These are phyloP conservation scores for Populus tomentosa DNA, from an alignment of 441 rosid genomes.

Conservation along the genomic window DNA sequence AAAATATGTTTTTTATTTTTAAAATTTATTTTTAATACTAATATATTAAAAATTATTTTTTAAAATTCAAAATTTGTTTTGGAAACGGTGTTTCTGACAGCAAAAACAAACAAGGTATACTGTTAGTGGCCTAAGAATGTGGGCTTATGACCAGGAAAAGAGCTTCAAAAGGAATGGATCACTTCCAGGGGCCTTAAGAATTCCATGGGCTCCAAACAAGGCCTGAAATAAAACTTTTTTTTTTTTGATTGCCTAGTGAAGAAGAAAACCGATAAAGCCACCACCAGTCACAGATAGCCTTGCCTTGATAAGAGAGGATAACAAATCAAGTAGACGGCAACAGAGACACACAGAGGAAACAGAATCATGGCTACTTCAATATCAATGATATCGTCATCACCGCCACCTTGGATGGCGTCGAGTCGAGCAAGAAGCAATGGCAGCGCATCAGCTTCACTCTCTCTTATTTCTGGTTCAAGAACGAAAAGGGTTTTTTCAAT, in stretches of 20 bases:
- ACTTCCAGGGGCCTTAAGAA: too few relatives aligned
- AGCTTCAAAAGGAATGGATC: neutral
- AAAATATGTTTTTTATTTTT: too few relatives aligned
- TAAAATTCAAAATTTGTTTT: too few relatives aligned
- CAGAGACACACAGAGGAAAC: too few relatives aligned
- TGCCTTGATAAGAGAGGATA: neutral
- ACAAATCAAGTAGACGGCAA: neutral
- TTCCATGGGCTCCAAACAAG: neutral
- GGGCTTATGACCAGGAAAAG: neutral
- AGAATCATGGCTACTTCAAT: conserved; percentile 44
- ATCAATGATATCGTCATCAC: conserved; percentile 11
- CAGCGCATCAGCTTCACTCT: conserved; percentile 52
- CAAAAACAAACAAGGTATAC: too few relatives aligned
- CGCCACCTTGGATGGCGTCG: conserved; percentile 16
- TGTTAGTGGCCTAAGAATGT: neutral
- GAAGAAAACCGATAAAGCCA: neutral
- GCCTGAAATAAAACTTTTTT: neutral
- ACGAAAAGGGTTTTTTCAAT: conserved; percentile 25
- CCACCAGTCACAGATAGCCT: neutral
- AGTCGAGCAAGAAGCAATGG: conserved; percentile 10
- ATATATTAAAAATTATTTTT: too few relatives aligned
- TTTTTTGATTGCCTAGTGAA: neutral
- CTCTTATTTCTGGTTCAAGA: conserved; percentile 34
- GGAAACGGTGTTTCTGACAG: too few relatives aligned
- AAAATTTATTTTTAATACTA: too few relatives aligned